Evolutionary conservation across 345 rosid genomes (phyloP), one percentile per base, ranked within the genome.

Genomic region (Populus tremula): DNA sequence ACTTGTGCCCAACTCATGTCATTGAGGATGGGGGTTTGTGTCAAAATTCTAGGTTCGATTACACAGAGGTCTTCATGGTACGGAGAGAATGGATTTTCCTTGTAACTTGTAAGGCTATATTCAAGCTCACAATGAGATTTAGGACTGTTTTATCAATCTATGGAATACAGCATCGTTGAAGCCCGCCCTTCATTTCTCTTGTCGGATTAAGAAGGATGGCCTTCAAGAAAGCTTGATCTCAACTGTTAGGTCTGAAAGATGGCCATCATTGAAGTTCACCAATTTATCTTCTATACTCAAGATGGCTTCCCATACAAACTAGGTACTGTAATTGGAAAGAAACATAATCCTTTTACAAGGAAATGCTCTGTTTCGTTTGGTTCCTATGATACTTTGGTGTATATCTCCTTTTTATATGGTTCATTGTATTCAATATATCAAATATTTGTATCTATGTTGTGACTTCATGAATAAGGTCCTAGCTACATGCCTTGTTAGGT

Each of bases 31-130:
- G n/a, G 8, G 56, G 17, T 50, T 50, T 50, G 56, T 50, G 56
- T 50, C 56, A 6, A 18, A 18, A 18, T 50, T 50, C n/a, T 18
- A 17, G 56, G 56, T 6, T 50, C 9, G 18, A 50, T 18, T 50
- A 50, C 56, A 50, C 5, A 50, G 21, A 1, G 8, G 8, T 50
- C 56, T 50, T 18, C n/a, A 50, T 50, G 6, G n/a, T 20, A 50
- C n/a, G 2, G 59, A 45, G 50, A 11, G 50, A 45, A 20, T 6
- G n/a, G 59, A 20, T 53, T 53, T 31, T 67, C 43, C 6, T 36
- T 73, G 76, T 61, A 50, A 73, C 68, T 73, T 35, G 16, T 14
- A 36, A 72, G 36, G 67, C 38, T 23, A 17, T 41, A 38, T 39
- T 3, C 33, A 62, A 23, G 63, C 13, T 9, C 63, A 56, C 25